Conservation (phyloP, 1,139 yeast species). For the Citeromyces siamensis region DNA sequence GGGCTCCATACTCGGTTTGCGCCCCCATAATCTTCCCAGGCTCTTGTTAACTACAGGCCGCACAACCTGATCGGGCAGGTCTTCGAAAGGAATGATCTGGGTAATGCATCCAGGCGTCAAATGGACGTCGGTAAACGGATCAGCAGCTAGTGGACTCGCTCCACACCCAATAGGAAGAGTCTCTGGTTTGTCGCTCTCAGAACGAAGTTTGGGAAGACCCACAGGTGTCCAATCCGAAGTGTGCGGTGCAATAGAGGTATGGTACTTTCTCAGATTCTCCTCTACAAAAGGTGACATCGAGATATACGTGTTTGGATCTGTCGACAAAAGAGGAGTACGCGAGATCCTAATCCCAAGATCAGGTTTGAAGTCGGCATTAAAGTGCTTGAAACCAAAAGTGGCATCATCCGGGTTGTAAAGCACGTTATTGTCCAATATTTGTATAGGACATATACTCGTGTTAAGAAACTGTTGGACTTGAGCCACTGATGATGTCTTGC, state of each 20-base stretch:
- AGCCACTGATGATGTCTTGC: conserved; percentile 9
- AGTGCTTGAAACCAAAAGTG: conserved; percentile 17
- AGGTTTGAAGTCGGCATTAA: conserved; percentile 17
- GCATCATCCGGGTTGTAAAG: conserved; percentile 15
- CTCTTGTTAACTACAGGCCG: neutral
- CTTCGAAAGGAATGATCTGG: conserved; percentile 11
- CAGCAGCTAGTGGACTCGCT: conserved; percentile 38
- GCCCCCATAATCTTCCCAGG: conserved; percentile 3
- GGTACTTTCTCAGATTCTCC: conserved; percentile 19
- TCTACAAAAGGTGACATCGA: conserved; percentile 22
- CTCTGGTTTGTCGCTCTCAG: conserved; percentile 18
- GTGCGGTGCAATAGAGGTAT: conserved; percentile 19
- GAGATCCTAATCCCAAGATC: conserved; percentile 18
- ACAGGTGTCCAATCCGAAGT: conserved; percentile 16
- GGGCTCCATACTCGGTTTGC: conserved; percentile 1
- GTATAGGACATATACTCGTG: conserved; percentile 17
- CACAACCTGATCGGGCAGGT: neutral
- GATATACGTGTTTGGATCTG: conserved; percentile 22
- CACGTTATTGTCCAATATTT: conserved; percentile 18
- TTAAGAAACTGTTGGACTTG: conserved; percentile 16
- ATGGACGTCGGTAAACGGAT: conserved; percentile 37
- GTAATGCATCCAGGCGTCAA: conserved; percentile 43
- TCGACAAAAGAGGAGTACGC: conserved; percentile 19
- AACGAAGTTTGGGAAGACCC: conserved; percentile 11
- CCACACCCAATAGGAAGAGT: conserved; percentile 41